phyloP scores from a whole-genome alignment of 495 filamentous ascomycete genomes.

The Podospora conica region DNA sequence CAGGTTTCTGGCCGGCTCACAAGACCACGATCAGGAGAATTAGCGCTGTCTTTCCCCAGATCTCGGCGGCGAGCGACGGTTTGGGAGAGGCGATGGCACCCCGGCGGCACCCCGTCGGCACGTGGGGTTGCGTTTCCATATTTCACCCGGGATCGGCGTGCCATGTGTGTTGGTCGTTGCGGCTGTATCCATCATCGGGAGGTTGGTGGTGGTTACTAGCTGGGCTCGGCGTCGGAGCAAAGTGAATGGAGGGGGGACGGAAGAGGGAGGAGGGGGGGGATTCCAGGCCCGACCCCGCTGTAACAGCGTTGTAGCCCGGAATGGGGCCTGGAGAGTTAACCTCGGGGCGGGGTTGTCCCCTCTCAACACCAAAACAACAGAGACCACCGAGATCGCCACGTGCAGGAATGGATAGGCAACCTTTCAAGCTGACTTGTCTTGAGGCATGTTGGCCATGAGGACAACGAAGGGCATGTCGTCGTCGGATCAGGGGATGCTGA shows the following conservation, averaged over 20 bases:
- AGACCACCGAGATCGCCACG: no score
- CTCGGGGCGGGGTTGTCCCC: background rate
- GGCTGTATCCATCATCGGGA: background rate
- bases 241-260: background rate
- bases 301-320: background rate
- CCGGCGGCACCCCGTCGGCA: background rate
- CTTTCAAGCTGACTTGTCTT: no score
- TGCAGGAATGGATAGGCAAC: no score
- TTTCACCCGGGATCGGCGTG: background rate
- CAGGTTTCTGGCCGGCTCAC: background rate
- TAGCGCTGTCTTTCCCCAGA: background rate
- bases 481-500: background rate
- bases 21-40: background rate
- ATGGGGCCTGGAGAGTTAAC: no score
- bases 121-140: background rate
- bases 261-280: background rate
- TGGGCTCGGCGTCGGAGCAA: background rate
- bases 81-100: background rate
- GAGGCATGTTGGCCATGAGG: no score
- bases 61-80: background rate
- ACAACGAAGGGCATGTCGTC: background rate
- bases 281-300: background rate
- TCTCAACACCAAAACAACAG: background rate
- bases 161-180: background rate
- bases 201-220: background rate